A percentile compares a stretch with the other conserved stretches of the same genome.
Evolutionary conservation across 2,329 filamentous ascomycete genomes (phyloP).

Genomic region (Trichophyton benhamiae): DNA sequence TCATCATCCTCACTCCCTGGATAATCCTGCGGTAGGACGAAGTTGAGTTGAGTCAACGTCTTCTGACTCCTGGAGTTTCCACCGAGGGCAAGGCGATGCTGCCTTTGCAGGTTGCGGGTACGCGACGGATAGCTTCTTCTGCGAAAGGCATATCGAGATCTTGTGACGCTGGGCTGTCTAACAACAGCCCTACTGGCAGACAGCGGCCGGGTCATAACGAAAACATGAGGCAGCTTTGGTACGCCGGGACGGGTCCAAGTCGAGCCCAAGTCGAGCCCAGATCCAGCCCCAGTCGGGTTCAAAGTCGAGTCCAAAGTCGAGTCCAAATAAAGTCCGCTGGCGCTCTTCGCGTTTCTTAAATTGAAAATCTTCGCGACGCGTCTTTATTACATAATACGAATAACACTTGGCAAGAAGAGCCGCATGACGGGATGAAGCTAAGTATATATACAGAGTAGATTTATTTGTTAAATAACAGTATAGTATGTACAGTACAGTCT

Average conservation of each 20-base stretch:
- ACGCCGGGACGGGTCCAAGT: neutral
- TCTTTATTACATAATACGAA: neutral
- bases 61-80: constrained; percentile 21
- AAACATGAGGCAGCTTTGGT: neutral
- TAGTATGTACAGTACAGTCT: too few relatives aligned
- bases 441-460: too few relatives aligned
- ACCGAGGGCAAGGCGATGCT: constrained; percentile 12
- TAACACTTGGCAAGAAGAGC: neutral
- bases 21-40: constrained; percentile 19
- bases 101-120: constrained; percentile 4
- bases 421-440: neutral
- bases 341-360: neutral
- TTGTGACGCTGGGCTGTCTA: neutral
- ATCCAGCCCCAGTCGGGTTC: neutral
- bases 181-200: neutral
- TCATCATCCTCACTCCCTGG: constrained; percentile 17
- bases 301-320: neutral
- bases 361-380: neutral
- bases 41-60: constrained; percentile 33
- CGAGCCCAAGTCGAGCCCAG: neutral
- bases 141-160: neutral
- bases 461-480: too few relatives aligned
- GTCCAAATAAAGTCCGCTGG: neutral
- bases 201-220: neutral
- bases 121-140: neutral